Percentiles rank a stretch among this genome's conserved stretches.
Conservation (phyloP, 1,284 basidiomycete species). For the Sphaerobolus stellatus region DNA sequence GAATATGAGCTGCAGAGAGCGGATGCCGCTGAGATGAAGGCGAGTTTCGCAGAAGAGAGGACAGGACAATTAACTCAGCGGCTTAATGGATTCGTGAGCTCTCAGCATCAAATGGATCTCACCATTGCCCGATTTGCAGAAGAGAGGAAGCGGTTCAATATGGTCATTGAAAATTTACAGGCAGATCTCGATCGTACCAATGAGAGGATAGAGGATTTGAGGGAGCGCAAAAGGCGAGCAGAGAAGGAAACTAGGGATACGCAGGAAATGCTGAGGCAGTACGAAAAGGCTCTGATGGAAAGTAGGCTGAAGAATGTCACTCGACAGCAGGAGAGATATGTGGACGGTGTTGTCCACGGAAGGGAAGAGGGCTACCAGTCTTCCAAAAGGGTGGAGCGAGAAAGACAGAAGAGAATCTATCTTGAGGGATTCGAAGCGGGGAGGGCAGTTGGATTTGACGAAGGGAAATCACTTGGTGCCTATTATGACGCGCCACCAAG, state of each 20-base stretch:
- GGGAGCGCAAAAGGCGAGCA: slow-evolving; percentile 46
- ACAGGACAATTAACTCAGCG: slow-evolving; percentile 43
- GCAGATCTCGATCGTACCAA: slow-evolving; percentile 47
- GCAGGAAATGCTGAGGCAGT: slow-evolving; percentile 46
- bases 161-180: slow-evolving; percentile 50
- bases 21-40: slow-evolving; percentile 50
- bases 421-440: slow-evolving; percentile 49
- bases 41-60: slow-evolving; percentile 51
- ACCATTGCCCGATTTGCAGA: slow-evolving; percentile 46
- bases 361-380: slow-evolving; percentile 37
- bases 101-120: slow-evolving; percentile 45
- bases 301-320: slow-evolving; percentile 48
- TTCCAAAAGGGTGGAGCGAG: slow-evolving; percentile 36
- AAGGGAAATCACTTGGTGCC: slow-evolving; percentile 45
- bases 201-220: slow-evolving; percentile 41
- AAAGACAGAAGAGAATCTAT: slow-evolving; percentile 34
- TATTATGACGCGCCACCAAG: too few species aligned
- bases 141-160: slow-evolving; percentile 48
- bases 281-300: slow-evolving; percentile 47
- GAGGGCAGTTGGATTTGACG: slow-evolving; percentile 43
- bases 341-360: slow-evolving; percentile 45
- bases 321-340: slow-evolving; percentile 36
- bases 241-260: slow-evolving; percentile 48
- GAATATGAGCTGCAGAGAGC: slow-evolving; percentile 57
- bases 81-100: slow-evolving; percentile 44